phyloP scores from a whole-genome alignment of 164 flowering plant genomes.

The Vitis rupestris region DNA sequence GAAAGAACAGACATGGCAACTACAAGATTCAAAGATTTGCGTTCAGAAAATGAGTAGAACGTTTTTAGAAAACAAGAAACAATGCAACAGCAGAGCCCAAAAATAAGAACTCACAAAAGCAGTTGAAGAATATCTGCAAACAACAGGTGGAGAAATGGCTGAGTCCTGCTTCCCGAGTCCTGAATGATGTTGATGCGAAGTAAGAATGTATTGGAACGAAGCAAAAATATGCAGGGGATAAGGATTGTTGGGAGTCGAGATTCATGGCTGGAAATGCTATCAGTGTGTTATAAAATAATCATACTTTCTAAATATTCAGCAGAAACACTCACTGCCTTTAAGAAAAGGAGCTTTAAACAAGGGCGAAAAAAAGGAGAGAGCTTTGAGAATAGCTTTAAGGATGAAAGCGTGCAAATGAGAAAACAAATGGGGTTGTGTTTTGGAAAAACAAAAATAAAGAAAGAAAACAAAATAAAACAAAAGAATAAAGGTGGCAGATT shows the following conservation, averaged over 20 bases:
- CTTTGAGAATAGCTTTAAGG: neutral
- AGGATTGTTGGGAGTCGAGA: neutral
- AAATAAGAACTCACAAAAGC: neutral
- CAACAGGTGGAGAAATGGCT: too few relatives aligned
- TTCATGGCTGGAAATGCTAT: neutral
- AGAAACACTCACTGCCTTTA: neutral
- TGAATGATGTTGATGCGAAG: neutral
- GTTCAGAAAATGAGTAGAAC: too few relatives aligned
- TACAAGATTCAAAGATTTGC: too few relatives aligned
- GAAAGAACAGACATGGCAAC: neutral
- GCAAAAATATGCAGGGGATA: neutral
- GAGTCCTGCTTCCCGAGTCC: too few relatives aligned
- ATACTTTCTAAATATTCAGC: neutral
- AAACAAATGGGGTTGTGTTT: neutral
- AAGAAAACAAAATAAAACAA: neutral
- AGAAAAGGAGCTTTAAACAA: slow-evolving; percentile 4
- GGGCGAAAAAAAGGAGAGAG: neutral
- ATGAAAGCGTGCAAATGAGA: neutral
- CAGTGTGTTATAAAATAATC: neutral
- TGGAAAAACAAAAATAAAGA: neutral
- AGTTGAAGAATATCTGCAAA: neutral
- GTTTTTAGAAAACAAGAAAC: neutral
- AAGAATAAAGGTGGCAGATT: neutral
- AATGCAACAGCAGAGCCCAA: neutral
- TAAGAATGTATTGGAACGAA: slow-evolving; percentile 1